These are phyloP conservation scores for Isoetes taiwanensis DNA, from an alignment of 75 land plant genomes.

Conservation along the genomic window DNA sequence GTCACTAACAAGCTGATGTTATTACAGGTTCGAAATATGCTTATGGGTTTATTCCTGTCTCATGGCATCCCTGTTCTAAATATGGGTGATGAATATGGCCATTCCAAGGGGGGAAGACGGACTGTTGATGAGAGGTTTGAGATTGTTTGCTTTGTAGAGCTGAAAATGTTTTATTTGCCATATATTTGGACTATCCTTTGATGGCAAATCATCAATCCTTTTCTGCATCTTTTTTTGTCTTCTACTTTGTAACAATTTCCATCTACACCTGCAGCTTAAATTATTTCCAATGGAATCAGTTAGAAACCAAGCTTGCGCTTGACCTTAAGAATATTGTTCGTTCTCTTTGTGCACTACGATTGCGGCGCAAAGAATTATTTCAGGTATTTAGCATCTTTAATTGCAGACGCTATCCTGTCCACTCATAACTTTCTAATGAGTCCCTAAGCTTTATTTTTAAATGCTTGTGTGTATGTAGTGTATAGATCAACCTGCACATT, in stretches of 20 bases:
- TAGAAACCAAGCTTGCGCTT: too few species aligned
- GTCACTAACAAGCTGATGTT: too few species aligned
- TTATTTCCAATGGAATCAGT: not conserved
- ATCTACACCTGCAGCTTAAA: not conserved
- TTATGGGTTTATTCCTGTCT: conserved; percentile 64
- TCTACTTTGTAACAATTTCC: not conserved
- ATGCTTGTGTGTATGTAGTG: not conserved
- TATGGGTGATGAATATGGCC: conserved; percentile 97
- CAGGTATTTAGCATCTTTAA: conserved; percentile 11
- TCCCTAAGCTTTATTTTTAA: not conserved
- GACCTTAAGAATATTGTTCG: too few species aligned
- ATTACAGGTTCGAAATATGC: conserved; percentile 68
- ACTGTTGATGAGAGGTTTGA: conserved; percentile 15
- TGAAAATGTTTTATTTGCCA: too few species aligned
- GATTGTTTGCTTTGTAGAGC: not conserved
- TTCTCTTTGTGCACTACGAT: conserved; percentile 16
- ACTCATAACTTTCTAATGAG: too few species aligned
- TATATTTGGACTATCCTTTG: too few species aligned
- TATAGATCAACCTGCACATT: too few species aligned
- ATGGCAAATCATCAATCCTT: too few species aligned
- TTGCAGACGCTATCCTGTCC: too few species aligned
- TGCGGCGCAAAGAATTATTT: conserved; percentile 13
- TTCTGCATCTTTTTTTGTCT: not conserved
- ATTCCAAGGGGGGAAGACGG: conserved; percentile 53
- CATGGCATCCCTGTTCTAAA: conserved; percentile 83